A percentile compares a stretch with the other conserved stretches of the same genome.
phyloP scores from a whole-genome alignment of 1,284 basidiomycete species.

The Fistulina hepatica region DNA sequence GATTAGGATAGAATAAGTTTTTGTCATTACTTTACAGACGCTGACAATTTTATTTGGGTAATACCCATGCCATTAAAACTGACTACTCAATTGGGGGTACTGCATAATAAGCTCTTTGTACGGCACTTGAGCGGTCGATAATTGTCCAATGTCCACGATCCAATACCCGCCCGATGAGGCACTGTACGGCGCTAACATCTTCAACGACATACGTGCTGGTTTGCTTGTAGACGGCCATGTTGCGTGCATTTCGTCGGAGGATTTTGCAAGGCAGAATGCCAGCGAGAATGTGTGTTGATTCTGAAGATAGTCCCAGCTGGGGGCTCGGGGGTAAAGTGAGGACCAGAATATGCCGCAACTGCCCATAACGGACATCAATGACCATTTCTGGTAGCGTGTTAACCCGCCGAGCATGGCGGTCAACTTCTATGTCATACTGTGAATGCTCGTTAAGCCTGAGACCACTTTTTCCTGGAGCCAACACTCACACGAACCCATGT shows the following conservation, averaged over 20 bases:
- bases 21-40: no score
- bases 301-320: not conserved
- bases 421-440: constrained; percentile 22
- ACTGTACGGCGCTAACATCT: constrained; percentile 16
- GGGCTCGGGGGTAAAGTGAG: not conserved
- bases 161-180: constrained; percentile 18
- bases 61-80: no score
- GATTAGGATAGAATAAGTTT: no score
- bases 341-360: not conserved
- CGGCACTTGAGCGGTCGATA: constrained; percentile 14
- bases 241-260: constrained; percentile 4
- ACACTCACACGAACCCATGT: constrained; percentile 23
- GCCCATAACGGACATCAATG: no score
- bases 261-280: constrained; percentile 12
- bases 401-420: constrained; percentile 14
- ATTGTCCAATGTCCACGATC: constrained; percentile 13
- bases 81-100: no score
- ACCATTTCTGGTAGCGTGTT: constrained; percentile 6
- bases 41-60: no score
- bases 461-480: constrained; percentile 1
- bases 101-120: not conserved
- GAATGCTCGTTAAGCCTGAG: not conserved
- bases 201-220: constrained; percentile 11
- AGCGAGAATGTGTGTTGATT: constrained; percentile 12
- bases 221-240: constrained; percentile 10